phyloP scores from a whole-genome alignment of 176 grass and related monocot species.

The Microstegium vimineum region DNA sequence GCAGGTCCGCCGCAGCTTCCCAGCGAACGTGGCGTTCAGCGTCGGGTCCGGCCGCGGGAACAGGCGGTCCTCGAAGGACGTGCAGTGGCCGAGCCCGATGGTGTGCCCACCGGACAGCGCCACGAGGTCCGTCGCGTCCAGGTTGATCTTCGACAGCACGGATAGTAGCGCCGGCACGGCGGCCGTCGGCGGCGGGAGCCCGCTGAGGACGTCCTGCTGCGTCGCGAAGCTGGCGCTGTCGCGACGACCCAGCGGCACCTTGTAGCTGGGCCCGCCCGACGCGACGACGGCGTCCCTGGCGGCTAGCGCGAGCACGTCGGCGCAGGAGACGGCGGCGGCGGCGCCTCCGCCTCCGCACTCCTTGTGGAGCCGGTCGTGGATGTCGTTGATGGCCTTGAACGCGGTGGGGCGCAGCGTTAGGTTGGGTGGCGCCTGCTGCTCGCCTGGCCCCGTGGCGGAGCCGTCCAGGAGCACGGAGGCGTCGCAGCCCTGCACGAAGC shows the following conservation, averaged over 20 bases:
- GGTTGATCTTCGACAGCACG: constrained; percentile 20
- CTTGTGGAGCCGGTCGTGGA: constrained; percentile 23
- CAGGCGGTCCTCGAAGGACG: no score
- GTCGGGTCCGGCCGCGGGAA: no score
- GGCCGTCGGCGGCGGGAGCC: constrained; percentile 36
- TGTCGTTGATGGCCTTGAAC: constrained; percentile 70
- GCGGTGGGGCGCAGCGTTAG: constrained; percentile 50
- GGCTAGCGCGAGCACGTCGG: constrained; percentile 32
- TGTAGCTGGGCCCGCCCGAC: constrained; percentile 37
- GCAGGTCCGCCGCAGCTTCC: no score
- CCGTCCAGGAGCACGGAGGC: constrained; percentile 62
- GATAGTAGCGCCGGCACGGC: constrained; percentile 17
- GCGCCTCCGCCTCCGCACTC: constrained; percentile 26
- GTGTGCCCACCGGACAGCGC: constrained; percentile 77
- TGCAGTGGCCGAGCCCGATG: constrained; percentile 27
- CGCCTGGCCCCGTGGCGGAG: constrained; percentile 44
- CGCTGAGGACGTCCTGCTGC: not conserved
- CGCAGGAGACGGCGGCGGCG: constrained; percentile 63
- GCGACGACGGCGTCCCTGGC: constrained; percentile 28
- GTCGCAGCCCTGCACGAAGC: constrained; percentile 89
- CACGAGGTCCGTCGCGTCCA: constrained; percentile 54
- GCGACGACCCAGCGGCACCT: not conserved
- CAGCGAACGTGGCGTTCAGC: no score
- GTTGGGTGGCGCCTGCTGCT: constrained; percentile 69
- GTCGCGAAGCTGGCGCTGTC: not conserved